phyloP scores from a whole-genome alignment of 1,139 yeast genomes.

The Suhomyces kunorum region DNA sequence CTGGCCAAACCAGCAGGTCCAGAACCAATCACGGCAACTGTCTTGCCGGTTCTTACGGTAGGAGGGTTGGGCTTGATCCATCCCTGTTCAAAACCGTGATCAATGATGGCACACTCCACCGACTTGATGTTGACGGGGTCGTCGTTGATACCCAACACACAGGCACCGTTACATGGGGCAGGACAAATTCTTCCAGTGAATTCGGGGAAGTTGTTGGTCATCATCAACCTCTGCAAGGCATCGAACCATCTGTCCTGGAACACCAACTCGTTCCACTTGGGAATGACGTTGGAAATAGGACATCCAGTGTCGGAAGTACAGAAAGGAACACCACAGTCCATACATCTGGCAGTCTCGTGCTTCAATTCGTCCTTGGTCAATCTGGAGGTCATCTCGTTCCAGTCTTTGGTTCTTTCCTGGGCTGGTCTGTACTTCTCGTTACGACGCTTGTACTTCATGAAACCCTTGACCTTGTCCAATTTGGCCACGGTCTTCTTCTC shows the following conservation, averaged over 20 bases:
- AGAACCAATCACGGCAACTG: slow-evolving; percentile 87
- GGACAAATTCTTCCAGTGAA: slow-evolving; percentile 98
- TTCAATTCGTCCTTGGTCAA: slow-evolving; percentile 83
- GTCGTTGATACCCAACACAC: slow-evolving; percentile 90
- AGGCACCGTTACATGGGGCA: slow-evolving; percentile 99
- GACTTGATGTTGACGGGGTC: slow-evolving; percentile 97
- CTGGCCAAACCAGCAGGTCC: slow-evolving; percentile 97
- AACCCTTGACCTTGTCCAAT: slow-evolving; percentile 84
- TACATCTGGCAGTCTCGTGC: slow-evolving; percentile 96
- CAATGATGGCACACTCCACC: slow-evolving; percentile 94
- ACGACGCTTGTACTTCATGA: slow-evolving; percentile 90
- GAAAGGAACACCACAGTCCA: slow-evolving; percentile 99
- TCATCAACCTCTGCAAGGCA: slow-evolving; percentile 86
- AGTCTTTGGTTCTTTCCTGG: slow-evolving; percentile 76
- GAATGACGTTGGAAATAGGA: slow-evolving; percentile 95
- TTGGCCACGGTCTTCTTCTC: slow-evolving; percentile 65
- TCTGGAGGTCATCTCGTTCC: slow-evolving; percentile 88
- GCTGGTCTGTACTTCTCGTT: slow-evolving; percentile 84
- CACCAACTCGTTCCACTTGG: slow-evolving; percentile 96
- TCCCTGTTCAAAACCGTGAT: slow-evolving; percentile 93
- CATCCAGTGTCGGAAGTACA: slow-evolving; percentile 98
- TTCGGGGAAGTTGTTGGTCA: slow-evolving; percentile 98
- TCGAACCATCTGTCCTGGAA: slow-evolving; percentile 95
- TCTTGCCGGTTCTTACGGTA: slow-evolving; percentile 74
- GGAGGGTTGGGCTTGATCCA: slow-evolving; percentile 93